phyloP scores from a whole-genome alignment of 306 rosid genomes.

The Albizia julibrissin region DNA sequence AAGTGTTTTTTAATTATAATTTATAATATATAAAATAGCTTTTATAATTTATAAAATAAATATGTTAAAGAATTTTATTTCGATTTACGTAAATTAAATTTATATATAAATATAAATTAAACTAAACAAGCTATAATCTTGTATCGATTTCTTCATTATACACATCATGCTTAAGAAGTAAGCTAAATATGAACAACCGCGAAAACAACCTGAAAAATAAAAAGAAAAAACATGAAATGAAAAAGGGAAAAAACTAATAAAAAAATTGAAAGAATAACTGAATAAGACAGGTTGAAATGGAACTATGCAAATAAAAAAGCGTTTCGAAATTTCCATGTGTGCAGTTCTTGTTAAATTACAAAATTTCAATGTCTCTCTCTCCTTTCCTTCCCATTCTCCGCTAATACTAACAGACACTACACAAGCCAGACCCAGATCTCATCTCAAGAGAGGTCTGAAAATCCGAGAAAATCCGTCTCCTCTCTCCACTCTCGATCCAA shows the following conservation, averaged over 20 bases:
- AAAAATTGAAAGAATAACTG: background rate
- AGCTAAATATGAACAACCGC: background rate
- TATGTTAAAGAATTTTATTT: no score
- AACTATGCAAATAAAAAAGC: background rate
- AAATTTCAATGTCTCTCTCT: conserved; percentile 9
- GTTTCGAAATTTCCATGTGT: background rate
- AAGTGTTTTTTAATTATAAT: no score
- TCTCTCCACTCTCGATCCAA: background rate
- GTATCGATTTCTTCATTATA: background rate
- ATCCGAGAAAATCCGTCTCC: conserved; percentile 24
- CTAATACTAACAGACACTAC: conserved; percentile 20
- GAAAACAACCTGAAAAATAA: background rate
- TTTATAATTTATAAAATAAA: no score
- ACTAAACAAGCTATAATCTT: background rate
- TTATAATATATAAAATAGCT: no score
- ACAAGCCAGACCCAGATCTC: conserved; percentile 42
- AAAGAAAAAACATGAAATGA: background rate
- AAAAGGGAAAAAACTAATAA: background rate
- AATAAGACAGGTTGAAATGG: conserved; percentile 1
- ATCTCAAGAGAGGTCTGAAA: conserved; percentile 33
- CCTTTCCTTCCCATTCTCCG: conserved; percentile 9
- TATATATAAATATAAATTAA: no score
- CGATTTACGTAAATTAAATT: no score
- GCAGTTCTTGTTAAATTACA: background rate
- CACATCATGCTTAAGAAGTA: background rate